Evolutionary conservation across 2,329 filamentous ascomycete genomes (phyloP), one percentile per base, ranked within the genome.

Genomic region (Nothopassalora personata): DNA sequence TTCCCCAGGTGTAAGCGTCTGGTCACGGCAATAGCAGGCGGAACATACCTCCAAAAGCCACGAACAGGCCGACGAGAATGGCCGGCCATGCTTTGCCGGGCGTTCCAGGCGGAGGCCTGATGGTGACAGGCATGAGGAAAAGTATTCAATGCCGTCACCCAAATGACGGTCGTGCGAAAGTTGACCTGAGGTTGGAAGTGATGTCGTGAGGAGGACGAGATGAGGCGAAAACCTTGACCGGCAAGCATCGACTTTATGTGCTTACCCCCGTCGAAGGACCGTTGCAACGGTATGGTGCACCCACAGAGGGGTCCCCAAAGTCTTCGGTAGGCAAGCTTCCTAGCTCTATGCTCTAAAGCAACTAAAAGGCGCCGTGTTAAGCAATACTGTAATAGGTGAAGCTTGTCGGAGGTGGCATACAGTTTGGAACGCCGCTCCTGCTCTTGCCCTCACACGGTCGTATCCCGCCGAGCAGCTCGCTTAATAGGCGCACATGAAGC

Each of bases 11-110:
- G 15, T 48, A 3, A 33, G n/a, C 28, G 72, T 71, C 7, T 67
- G 70, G 31, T 70, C 68, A 7, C 71, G 72, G 54, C 3, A 73
- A 71, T 61, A 71, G 71, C 5, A 70, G 68, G 59, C 60, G 67
- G 9, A 69, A 59, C 1, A 72, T 66, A 63, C 71, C 71, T 56
- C 70, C 71, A 59, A 73, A 72, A n/a, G 71, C 70, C 10, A 79
- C 77, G 61, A 78, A 80, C 13, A 77, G 68, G 58, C 69, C 73
- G 45, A 77, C 72, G 23, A 68, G 39, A 65, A 81, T 80, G 54
- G 79, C 78, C 48, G 79, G 79, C 65, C 73, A 70, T 33, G 79
- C 75, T 51, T 76, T 76, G 61, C 79, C 79, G 31, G 71, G 68
- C 47, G 76, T 75, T 68, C 78, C 74, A 53, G 73, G 72, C 15